phyloP scores from a whole-genome alignment of 495 filamentous ascomycete species.

The Penicillium antarcticum region DNA sequence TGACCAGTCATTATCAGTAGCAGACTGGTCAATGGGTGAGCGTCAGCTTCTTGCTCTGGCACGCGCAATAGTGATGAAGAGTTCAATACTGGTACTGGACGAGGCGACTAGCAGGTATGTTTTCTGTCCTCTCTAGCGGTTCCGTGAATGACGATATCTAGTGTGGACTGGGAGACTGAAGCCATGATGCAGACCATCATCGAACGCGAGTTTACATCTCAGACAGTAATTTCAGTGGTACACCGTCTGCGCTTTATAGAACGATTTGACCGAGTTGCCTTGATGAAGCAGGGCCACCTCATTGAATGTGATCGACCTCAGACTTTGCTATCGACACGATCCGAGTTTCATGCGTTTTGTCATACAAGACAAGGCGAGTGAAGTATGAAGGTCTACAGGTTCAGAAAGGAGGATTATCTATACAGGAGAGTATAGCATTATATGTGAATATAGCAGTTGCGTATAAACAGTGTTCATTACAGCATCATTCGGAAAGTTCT shows the following conservation, averaged over 20 bases:
- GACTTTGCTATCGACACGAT: constrained; percentile 17
- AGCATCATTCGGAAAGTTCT: too few species aligned
- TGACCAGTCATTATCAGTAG: not conserved
- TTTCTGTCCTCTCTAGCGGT: constrained; percentile 1
- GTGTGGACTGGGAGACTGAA: constrained; percentile 24
- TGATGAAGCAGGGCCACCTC: constrained; percentile 30
- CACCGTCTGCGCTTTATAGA: constrained; percentile 40
- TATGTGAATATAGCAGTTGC: too few species aligned
- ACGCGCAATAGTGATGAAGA: constrained; percentile 11
- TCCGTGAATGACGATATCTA: not conserved
- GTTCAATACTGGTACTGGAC: constrained; percentile 19
- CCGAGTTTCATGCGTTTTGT: constrained; percentile 6
- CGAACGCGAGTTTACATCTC: constrained; percentile 28
- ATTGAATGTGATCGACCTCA: constrained; percentile 35
- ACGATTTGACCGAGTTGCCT: constrained; percentile 38
- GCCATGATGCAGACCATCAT: constrained; percentile 19
- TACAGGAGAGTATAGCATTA: too few species aligned
- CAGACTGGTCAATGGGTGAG: constrained; percentile 20
- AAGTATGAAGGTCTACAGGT: not conserved
- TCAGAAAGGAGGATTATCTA: too few species aligned
- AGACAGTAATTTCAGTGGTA: constrained; percentile 43
- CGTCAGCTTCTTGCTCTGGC: constrained; percentile 22
- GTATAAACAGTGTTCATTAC: too few species aligned
- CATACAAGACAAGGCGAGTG: not conserved
- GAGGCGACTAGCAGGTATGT: constrained; percentile 28